Evolutionary conservation across 139 green algal species (phyloP).

Genomic region (Diplosphaera chodatii): DNA sequence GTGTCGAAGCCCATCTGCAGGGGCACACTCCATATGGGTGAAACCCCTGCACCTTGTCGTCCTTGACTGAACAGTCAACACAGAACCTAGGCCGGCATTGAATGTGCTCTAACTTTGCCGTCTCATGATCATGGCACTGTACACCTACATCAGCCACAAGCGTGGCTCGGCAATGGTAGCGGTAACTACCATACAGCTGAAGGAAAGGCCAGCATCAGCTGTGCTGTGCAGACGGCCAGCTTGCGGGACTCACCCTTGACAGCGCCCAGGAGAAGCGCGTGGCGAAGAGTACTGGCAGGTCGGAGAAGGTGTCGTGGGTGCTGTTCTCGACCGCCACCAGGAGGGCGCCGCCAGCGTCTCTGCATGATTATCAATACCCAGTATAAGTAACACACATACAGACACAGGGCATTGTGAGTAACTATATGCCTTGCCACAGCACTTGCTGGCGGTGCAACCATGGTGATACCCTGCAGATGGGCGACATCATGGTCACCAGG

Average conservation of each 20-base stretch:
- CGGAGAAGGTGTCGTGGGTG: conserved; percentile 44
- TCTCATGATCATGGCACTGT: too few relatives aligned
- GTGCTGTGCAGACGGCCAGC: background rate
- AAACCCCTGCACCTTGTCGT: too few relatives aligned
- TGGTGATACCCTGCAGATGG: too few relatives aligned
- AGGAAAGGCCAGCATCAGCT: background rate
- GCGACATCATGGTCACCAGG: too few relatives aligned
- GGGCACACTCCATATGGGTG: background rate
- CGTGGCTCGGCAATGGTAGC: background rate
- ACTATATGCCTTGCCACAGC: too few relatives aligned
- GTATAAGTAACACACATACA: background rate
- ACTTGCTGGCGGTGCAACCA: too few relatives aligned
- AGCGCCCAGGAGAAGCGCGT: conserved; percentile 5
- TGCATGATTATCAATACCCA: too few relatives aligned
- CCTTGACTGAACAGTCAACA: too few relatives aligned
- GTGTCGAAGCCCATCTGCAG: conserved; percentile 26
- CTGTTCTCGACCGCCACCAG: conserved; percentile 31
- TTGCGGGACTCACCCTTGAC: background rate
- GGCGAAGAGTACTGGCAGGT: conserved; percentile 9
- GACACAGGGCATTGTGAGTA: too few relatives aligned
- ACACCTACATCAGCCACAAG: too few relatives aligned
- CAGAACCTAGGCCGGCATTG: too few relatives aligned
- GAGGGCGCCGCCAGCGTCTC: conserved; percentile 25
- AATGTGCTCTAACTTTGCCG: too few relatives aligned
- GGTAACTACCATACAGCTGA: background rate